These are phyloP conservation scores for Neocucurbitaria cava DNA, from an alignment of 2,329 filamentous ascomycete species.

Conservation along the genomic window DNA sequence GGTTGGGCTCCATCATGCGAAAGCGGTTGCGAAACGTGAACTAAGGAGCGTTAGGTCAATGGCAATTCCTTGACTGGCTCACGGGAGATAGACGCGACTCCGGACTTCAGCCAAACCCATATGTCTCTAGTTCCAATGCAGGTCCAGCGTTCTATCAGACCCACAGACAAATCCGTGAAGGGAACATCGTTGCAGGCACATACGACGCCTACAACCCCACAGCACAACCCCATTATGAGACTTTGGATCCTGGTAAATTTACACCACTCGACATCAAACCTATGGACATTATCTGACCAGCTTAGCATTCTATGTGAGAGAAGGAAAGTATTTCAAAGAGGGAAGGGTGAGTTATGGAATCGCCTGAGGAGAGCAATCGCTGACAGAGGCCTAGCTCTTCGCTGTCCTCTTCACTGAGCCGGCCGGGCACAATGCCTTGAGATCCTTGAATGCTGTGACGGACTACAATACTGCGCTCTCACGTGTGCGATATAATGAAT, in stretches of 20 bases:
- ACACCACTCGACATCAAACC: too few species aligned
- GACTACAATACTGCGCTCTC: conserved; percentile 12
- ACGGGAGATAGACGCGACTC: not conserved
- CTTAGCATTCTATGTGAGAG: conserved; percentile 4
- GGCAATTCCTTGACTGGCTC: not conserved
- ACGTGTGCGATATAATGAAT: conserved; percentile 3
- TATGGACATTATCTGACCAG: not conserved
- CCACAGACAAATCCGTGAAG: not conserved
- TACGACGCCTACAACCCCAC: not conserved
- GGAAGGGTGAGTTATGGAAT: conserved; percentile 5
- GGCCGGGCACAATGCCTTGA: not conserved
- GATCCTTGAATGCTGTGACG: not conserved
- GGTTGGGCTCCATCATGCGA: not conserved
- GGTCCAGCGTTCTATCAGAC: not conserved
- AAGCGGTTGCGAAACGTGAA: not conserved
- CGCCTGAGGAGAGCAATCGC: not conserved
- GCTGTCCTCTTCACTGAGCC: conserved; percentile 14
- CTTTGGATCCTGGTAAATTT: not conserved
- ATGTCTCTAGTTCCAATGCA: not conserved
- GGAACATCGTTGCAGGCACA: not conserved
- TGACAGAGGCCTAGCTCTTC: conserved; percentile 5
- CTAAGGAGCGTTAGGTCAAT: not conserved
- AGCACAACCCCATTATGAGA: not conserved
- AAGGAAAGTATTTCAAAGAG: conserved; percentile 3
- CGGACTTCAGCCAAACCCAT: not conserved